Evolutionary conservation across 2,329 filamentous ascomycete genomes (phyloP).

Genomic region (Fonsecaea monophora): DNA sequence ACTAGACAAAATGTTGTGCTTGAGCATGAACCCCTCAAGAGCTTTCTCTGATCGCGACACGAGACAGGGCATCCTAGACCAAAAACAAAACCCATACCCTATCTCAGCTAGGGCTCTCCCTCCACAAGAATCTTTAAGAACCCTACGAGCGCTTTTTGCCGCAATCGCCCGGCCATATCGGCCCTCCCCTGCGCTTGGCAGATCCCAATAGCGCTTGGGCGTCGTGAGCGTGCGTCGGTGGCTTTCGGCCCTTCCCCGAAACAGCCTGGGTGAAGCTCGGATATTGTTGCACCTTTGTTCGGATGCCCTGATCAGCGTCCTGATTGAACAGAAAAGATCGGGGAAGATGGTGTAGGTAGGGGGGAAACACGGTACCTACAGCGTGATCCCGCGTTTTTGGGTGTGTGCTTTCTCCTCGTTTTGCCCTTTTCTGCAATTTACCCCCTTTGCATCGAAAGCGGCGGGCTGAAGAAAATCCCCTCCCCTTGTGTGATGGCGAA

Average conservation of each 20-base stretch:
- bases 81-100: too few relatives aligned
- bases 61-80: too few relatives aligned
- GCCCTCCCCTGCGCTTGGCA: constrained; percentile 19
- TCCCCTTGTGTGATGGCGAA: neutral
- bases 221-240: constrained; percentile 19
- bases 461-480: neutral
- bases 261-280: neutral
- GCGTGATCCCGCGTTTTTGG: neutral
- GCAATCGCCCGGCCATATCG: constrained; percentile 14
- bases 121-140: neutral
- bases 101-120: neutral
- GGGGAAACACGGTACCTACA: neutral
- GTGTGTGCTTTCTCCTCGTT: neutral
- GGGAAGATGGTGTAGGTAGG: neutral
- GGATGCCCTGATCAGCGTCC: neutral
- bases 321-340: neutral
- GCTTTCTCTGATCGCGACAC: too few relatives aligned
- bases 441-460: neutral
- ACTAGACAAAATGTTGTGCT: neutral
- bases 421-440: neutral
- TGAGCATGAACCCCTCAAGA: too few relatives aligned
- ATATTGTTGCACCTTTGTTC: constrained; percentile 3
- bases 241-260: constrained; percentile 13
- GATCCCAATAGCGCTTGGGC: constrained; percentile 12
- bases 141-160: neutral